These are phyloP conservation scores for Trichopus zeylanicus DNA, from an alignment of 116 monocot species.

Conservation along the genomic window DNA sequence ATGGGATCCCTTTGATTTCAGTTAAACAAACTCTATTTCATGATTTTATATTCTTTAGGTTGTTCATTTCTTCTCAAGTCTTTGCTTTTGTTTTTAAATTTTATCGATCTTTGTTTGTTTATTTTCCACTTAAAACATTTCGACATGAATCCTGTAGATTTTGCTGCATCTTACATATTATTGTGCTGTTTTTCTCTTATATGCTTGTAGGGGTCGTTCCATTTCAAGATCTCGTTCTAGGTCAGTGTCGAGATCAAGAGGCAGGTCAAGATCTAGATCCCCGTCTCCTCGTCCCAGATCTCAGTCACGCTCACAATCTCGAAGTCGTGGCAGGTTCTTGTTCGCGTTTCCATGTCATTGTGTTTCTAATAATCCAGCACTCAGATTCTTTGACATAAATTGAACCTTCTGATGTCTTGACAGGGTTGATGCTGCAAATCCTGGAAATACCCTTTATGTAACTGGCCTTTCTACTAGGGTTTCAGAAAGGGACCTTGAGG, in stretches of 20 bases:
- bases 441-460: slow-evolving; percentile 78
- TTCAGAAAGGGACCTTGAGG: slow-evolving; percentile 65
- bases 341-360: neutral
- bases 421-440: slow-evolving; percentile 40
- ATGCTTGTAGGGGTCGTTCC: slow-evolving; percentile 7
- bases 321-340: slow-evolving; percentile 43
- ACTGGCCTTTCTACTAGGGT: slow-evolving; percentile 78
- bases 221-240: slow-evolving; percentile 35
- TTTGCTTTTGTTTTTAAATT: too few relatives aligned
- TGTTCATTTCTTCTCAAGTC: too few relatives aligned
- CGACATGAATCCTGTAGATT: too few relatives aligned
- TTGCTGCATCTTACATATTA: neutral
- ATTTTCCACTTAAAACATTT: too few relatives aligned
- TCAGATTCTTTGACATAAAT: neutral
- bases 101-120: too few relatives aligned
- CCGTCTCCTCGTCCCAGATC: slow-evolving; percentile 9
- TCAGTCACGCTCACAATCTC: slow-evolving; percentile 30
- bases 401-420: neutral
- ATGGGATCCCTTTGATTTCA: too few relatives aligned
- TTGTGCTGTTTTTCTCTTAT: neutral
- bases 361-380: too few relatives aligned
- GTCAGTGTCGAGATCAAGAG: slow-evolving; percentile 26
- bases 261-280: slow-evolving; percentile 20
- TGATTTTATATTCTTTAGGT: too few relatives aligned
- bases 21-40: too few relatives aligned